Percentiles rank a stretch among this genome's conserved stretches.
These are phyloP conservation scores for Globisporangium carolinianum DNA, from an alignment of 352 stramenopile genomes.

Conservation along the genomic window DNA sequence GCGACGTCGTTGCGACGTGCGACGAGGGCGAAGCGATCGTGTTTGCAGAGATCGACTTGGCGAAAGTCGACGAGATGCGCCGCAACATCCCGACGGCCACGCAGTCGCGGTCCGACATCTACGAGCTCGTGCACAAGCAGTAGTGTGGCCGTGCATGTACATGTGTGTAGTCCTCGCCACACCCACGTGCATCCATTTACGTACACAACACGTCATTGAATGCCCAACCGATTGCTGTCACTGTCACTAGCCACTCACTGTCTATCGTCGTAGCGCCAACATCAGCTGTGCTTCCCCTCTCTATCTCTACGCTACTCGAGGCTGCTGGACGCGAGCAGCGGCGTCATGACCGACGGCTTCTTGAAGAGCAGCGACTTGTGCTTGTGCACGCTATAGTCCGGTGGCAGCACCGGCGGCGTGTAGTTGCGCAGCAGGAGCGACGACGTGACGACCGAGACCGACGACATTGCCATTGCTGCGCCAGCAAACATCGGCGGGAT, in stretches of 20 bases:
- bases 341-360: slow-evolving; percentile 67
- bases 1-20: slow-evolving; percentile 94
- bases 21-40: slow-evolving; percentile 92
- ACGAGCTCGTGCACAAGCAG: slow-evolving; percentile 82
- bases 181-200: no score
- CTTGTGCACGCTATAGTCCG: slow-evolving; percentile 49
- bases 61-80: slow-evolving; percentile 92
- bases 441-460: slow-evolving; percentile 94
- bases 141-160: neutral
- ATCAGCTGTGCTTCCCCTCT: no score
- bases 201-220: no score
- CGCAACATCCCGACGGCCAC: slow-evolving; percentile 93
- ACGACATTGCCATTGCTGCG: slow-evolving; percentile 95
- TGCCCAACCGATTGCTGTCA: no score
- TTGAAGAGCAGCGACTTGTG: slow-evolving; percentile 79
- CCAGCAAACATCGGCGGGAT: slow-evolving; percentile 96
- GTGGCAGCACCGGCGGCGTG: slow-evolving; percentile 57
- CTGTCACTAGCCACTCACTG: no score
- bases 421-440: slow-evolving; percentile 93
- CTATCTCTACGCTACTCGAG: slow-evolving; percentile 21
- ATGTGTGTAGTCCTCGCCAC: no score
- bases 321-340: slow-evolving; percentile 65
- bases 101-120: slow-evolving; percentile 95
- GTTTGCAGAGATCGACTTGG: slow-evolving; percentile 94
- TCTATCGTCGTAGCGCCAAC: no score